These are phyloP conservation scores for Cyberlindnera lachancei DNA, from an alignment of 805 yeast species.

Conservation along the genomic window DNA sequence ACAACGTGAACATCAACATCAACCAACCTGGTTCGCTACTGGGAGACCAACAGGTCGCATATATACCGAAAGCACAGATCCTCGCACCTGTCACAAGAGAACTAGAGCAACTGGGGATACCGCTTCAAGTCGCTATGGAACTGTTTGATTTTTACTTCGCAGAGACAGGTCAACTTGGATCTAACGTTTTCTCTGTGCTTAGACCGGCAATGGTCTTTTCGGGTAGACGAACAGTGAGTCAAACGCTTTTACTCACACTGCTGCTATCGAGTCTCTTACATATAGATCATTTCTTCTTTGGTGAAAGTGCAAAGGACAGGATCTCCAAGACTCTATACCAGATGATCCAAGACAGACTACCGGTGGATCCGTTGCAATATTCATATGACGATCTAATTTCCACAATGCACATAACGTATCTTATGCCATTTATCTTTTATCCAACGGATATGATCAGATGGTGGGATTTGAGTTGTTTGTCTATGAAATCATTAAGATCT, in stretches of 20 bases:
- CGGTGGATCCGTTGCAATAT: slow-evolving; percentile 3
- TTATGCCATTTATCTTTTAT: slow-evolving; percentile 21
- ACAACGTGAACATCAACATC: not conserved
- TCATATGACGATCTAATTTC: slow-evolving; percentile 18
- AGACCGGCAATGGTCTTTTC: slow-evolving; percentile 14
- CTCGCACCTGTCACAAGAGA: slow-evolving; percentile 2
- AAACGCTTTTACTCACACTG: slow-evolving; percentile 13
- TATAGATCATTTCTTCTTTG: slow-evolving; percentile 17
- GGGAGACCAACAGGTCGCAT: not conserved
- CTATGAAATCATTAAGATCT: slow-evolving; percentile 8
- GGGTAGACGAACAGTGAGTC: slow-evolving; percentile 12
- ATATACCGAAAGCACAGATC: not conserved
- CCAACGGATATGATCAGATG: slow-evolving; percentile 19
- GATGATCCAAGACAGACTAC: slow-evolving; percentile 13
- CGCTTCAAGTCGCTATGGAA: slow-evolving; percentile 18
- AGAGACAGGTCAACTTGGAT: slow-evolving; percentile 11
- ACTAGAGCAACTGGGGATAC: slow-evolving; percentile 11
- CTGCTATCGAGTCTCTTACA: slow-evolving; percentile 15
- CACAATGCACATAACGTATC: slow-evolving; percentile 15
- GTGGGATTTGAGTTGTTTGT: slow-evolving; percentile 18
- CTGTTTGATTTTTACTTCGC: slow-evolving; percentile 16
- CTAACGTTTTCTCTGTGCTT: slow-evolving; percentile 17
- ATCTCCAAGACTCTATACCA: slow-evolving; percentile 13
- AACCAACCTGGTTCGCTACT: not conserved
- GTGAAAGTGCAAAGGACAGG: slow-evolving; percentile 17